Evolutionary conservation across 106 monocot genomes (phyloP).

Genomic region (Vanilla planifolia): DNA sequence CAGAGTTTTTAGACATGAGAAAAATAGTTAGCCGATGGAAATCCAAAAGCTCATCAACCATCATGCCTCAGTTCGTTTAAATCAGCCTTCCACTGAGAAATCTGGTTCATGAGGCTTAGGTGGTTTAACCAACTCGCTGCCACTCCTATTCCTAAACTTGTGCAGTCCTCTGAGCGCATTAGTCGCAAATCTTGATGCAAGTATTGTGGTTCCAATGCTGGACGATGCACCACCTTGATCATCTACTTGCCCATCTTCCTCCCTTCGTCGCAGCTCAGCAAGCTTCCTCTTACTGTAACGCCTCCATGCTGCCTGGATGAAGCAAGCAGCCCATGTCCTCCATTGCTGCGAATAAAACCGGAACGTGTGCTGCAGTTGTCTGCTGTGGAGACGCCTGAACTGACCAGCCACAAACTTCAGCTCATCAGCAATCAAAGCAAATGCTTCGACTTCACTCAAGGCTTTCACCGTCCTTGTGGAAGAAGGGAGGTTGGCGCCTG

Average conservation of each 20-base stretch:
- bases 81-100: conserved; percentile 29
- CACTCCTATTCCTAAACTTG: conserved; percentile 27
- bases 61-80: no score
- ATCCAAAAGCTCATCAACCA: no score
- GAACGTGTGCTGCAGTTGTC: conserved; percentile 75
- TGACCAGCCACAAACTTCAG: conserved; percentile 66
- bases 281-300: conserved; percentile 58
- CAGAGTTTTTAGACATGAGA: no score
- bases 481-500: conserved; percentile 51
- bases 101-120: conserved; percentile 45
- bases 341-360: conserved; percentile 80
- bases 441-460: conserved; percentile 71
- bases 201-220: conserved; percentile 44
- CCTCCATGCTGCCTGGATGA: conserved; percentile 79
- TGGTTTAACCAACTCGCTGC: conserved; percentile 20
- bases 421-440: conserved; percentile 61
- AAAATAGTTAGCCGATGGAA: no score
- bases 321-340: conserved; percentile 76
- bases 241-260: conserved; percentile 18
- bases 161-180: conserved; percentile 53
- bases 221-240: conserved; percentile 5
- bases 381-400: conserved; percentile 65
- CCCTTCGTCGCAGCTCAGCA: conserved; percentile 38
- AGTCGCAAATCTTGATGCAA: conserved; percentile 58
- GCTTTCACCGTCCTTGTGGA: conserved; percentile 69